phyloP scores from a whole-genome alignment of 2,329 filamentous ascomycete species.

The Seiridium cupressi region DNA sequence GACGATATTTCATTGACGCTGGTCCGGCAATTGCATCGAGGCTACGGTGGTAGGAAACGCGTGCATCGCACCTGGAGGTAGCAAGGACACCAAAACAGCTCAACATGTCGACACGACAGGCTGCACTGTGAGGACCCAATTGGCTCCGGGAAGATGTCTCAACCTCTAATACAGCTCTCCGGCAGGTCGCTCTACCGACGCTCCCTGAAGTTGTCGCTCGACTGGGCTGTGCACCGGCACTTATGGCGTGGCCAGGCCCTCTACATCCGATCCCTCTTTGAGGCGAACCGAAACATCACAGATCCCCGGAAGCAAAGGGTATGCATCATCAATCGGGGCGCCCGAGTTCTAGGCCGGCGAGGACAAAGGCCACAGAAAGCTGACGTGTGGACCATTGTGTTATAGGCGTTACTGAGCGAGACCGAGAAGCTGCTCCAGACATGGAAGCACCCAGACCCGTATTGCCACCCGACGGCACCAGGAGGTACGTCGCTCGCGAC shows the following conservation, averaged over 20 bases:
- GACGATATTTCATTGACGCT: neutral
- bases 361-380: neutral
- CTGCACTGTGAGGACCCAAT: slow-evolving; percentile 46
- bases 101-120: slow-evolving; percentile 46
- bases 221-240: slow-evolving; percentile 92
- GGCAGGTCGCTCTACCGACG: slow-evolving; percentile 79
- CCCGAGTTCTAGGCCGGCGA: too few species aligned
- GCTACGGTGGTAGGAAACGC: neutral
- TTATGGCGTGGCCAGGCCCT: slow-evolving; percentile 95
- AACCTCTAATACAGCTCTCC: slow-evolving; percentile 14
- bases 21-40: neutral
- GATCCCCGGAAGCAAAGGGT: slow-evolving; percentile 87
- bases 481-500: slow-evolving; percentile 64
- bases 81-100: neutral
- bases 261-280: slow-evolving; percentile 93
- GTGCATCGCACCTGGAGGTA: neutral
- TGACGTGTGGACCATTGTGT: neutral
- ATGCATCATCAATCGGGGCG: slow-evolving; percentile 25
- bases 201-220: slow-evolving; percentile 86
- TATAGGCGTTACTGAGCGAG: slow-evolving; percentile 77
- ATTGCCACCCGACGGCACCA: slow-evolving; percentile 82
- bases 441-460: slow-evolving; percentile 98
- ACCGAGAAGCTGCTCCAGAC: slow-evolving; percentile 84
- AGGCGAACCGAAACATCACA: slow-evolving; percentile 82
- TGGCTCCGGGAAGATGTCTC: neutral